phyloP scores from a whole-genome alignment of 169 alveolate genomes.

The Plasmodium vinckei region DNA sequence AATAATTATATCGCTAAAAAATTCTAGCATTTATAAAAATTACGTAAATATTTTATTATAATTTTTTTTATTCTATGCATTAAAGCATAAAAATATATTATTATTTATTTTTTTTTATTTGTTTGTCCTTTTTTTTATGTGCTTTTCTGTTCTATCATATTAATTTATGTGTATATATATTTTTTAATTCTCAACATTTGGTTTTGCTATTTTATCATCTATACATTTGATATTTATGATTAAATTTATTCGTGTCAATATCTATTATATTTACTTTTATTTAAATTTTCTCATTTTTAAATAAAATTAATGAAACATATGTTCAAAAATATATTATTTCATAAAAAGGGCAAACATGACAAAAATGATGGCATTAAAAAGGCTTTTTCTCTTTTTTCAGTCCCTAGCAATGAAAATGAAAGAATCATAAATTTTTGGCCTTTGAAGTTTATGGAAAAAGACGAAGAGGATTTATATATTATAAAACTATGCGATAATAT shows the following conservation, averaged over 20 bases:
- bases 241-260: no score
- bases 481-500: constrained; percentile 60
- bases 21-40: background rate
- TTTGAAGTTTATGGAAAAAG: constrained; percentile 60
- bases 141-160: no score
- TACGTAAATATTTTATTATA: background rate
- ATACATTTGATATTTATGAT: no score
- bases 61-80: background rate
- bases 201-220: background rate
- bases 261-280: background rate
- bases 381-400: constrained; percentile 60
- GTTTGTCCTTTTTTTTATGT: background rate
- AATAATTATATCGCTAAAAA: constrained; percentile 1
- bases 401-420: constrained; percentile 54
- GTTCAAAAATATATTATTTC: constrained; percentile 23
- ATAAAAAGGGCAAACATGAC: constrained; percentile 20
- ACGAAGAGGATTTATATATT: constrained; percentile 39
- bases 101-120: background rate
- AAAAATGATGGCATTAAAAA: constrained; percentile 42
- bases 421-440: constrained; percentile 55
- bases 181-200: constrained; percentile 7
- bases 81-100: background rate
- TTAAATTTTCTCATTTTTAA: constrained; percentile 16
- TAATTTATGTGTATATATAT: no score
- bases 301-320: background rate